phyloP scores from a whole-genome alignment of 768 basidiomycete species.

The Hygrophoropsis aurantiaca region DNA sequence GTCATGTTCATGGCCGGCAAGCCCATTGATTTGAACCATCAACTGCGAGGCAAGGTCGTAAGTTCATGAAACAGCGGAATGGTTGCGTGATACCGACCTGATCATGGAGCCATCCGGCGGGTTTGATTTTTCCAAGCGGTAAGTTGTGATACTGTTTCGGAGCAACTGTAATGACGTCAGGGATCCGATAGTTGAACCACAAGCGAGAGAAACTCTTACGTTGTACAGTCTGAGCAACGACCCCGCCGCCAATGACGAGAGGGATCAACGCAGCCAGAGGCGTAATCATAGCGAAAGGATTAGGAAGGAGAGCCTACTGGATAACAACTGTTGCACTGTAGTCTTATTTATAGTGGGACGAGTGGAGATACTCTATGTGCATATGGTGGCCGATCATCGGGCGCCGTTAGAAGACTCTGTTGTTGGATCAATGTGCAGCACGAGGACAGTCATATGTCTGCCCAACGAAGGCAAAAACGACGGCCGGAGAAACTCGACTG shows the following conservation, averaged over 20 bases:
- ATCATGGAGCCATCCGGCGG: constrained; percentile 30
- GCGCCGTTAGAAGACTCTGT: too few relatives aligned
- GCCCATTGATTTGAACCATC: constrained; percentile 32
- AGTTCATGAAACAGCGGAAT: neutral
- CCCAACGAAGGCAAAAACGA: too few relatives aligned
- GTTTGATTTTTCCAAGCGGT: constrained; percentile 28
- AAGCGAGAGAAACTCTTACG: neutral
- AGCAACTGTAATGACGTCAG: constrained; percentile 18
- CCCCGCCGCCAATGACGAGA: neutral
- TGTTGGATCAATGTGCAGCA: too few relatives aligned
- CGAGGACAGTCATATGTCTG: too few relatives aligned
- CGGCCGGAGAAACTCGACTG: neutral
- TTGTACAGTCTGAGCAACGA: neutral
- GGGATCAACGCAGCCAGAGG: too few relatives aligned
- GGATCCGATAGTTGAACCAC: neutral
- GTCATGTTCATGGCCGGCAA: constrained; percentile 36
- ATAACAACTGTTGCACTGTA: too few relatives aligned
- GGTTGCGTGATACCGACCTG: constrained; percentile 20
- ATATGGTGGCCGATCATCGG: too few relatives aligned
- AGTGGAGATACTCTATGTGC: too few relatives aligned
- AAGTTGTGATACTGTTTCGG: constrained; percentile 29
- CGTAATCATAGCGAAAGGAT: too few relatives aligned
- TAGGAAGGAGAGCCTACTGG: too few relatives aligned
- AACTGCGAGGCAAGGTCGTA: constrained; percentile 14
- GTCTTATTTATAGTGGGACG: too few relatives aligned